Conservation (phyloP, 1,284 basidiomycete genomes). For the Ceratobasidium sp. region DNA sequence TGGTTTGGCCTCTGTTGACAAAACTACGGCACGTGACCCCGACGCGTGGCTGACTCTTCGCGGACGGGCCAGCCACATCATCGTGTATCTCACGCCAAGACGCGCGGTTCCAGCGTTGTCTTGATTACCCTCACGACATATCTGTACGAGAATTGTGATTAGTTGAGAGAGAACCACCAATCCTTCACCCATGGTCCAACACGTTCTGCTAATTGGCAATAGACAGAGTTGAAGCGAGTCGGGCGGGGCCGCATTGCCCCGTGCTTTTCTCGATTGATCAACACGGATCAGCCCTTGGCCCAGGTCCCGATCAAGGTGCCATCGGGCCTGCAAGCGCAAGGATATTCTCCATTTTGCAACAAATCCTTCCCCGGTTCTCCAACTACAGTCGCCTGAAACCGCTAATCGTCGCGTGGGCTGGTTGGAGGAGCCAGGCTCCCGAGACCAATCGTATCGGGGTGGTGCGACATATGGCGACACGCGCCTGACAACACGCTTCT, state of each 20-base stretch:
- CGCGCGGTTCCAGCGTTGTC: neutral
- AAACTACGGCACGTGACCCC: neutral
- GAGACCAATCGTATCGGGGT: conserved; percentile 3
- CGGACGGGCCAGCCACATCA: neutral
- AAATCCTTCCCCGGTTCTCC: neutral
- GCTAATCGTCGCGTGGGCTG: neutral
- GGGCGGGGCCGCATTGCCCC: neutral
- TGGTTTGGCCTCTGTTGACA: neutral
- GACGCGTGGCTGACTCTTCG: neutral
- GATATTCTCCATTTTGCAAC: conserved; percentile 1
- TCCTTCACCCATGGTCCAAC: conserved; percentile 14
- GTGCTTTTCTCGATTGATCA: conserved; percentile 20
- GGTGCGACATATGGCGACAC: neutral
- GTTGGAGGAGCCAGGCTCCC: neutral
- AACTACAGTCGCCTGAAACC: conserved; percentile 6
- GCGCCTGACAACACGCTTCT: no score
- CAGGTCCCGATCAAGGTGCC: conserved; percentile 1
- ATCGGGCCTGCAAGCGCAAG: neutral
- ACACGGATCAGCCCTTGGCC: conserved; percentile 38
- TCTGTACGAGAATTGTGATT: conserved; percentile 2
- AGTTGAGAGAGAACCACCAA: no score
- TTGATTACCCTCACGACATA: no score
- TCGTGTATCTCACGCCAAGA: neutral
- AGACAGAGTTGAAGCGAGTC: conserved; percentile 11
- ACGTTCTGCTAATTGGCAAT: conserved; percentile 37